phyloP scores from a whole-genome alignment of 1,284 basidiomycete species.

The Heterobasidion occidentale region DNA sequence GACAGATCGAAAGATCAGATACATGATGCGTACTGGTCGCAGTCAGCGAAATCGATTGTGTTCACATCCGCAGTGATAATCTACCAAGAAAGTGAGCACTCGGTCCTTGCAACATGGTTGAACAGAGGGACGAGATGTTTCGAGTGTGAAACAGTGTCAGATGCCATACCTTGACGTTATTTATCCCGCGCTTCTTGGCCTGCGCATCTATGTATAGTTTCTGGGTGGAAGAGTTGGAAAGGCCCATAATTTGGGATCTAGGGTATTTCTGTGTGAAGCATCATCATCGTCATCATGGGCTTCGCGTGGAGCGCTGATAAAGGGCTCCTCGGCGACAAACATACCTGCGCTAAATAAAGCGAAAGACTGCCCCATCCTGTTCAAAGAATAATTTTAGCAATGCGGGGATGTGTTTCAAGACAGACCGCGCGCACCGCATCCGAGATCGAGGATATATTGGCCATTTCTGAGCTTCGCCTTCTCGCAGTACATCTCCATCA shows the following conservation, averaged over 20 bases:
- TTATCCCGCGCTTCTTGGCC: conserved; percentile 45
- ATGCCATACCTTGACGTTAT: conserved; percentile 43
- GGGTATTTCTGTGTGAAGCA: conserved; percentile 52
- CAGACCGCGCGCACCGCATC: conserved; percentile 65
- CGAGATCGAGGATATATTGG: conserved; percentile 62
- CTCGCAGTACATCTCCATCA: conserved; percentile 65
- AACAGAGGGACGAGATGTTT: background rate
- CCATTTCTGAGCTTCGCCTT: conserved; percentile 64
- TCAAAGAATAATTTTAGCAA: background rate
- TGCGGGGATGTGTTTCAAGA: background rate
- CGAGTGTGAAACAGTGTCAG: background rate
- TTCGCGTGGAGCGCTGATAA: background rate
- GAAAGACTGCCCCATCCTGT: conserved; percentile 69
- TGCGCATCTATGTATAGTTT: conserved; percentile 57
- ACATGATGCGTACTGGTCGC: conserved; percentile 31
- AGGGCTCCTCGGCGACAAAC: conserved; percentile 5
- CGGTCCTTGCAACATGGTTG: no score
- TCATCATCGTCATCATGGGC: background rate
- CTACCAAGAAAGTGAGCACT: conserved; percentile 18
- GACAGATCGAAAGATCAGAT: background rate
- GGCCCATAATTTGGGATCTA: conserved; percentile 52
- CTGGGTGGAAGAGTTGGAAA: conserved; percentile 71
- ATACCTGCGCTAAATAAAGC: conserved; percentile 59
- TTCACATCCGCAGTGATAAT: conserved; percentile 74
- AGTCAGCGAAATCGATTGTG: conserved; percentile 48